Evolutionary conservation across 1,284 basidiomycete genomes (phyloP).

Genomic region (Puccinia novopanici): DNA sequence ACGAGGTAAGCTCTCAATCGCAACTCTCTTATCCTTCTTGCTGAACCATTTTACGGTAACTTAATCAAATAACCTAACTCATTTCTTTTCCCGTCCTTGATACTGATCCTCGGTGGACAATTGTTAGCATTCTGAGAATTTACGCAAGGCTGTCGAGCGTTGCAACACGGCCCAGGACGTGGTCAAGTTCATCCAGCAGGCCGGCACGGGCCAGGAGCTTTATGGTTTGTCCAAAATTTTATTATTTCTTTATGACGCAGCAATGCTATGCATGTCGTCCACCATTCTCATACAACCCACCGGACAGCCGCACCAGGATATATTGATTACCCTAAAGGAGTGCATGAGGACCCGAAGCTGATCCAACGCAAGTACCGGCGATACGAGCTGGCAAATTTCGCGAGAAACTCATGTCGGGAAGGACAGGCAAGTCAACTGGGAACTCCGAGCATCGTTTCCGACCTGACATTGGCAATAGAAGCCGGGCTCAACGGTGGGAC

Average conservation of each 20-base stretch:
- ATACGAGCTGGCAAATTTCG: conserved; percentile 13
- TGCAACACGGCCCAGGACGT: conserved; percentile 41
- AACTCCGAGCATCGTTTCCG: conserved; percentile 12
- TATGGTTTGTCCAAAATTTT: conserved; percentile 7
- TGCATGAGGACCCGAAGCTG: conserved; percentile 24
- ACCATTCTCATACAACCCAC: neutral
- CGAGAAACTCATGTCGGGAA: conserved; percentile 37
- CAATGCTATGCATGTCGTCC: too few species aligned
- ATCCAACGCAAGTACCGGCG: conserved; percentile 12
- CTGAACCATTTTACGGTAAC: neutral
- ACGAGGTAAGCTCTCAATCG: conserved; percentile 68
- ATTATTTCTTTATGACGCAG: too few species aligned
- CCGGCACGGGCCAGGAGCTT: conserved; percentile 38
- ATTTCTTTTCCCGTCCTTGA: too few species aligned
- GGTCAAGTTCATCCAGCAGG: conserved; percentile 34
- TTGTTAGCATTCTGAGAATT: conserved; percentile 37
- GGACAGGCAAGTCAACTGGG: neutral
- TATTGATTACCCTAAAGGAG: conserved; percentile 44
- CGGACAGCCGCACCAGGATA: conserved; percentile 32
- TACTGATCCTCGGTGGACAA: neutral
- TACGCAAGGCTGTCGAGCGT: conserved; percentile 22
- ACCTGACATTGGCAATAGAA: conserved; percentile 6
- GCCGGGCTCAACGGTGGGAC: neutral
- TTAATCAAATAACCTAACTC: neutral
- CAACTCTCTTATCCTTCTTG: neutral